Evolutionary conservation across 257 asterid genomes (phyloP), one percentile per base, ranked within the genome.

Genomic region (Rehmannia glutinosa): DNA sequence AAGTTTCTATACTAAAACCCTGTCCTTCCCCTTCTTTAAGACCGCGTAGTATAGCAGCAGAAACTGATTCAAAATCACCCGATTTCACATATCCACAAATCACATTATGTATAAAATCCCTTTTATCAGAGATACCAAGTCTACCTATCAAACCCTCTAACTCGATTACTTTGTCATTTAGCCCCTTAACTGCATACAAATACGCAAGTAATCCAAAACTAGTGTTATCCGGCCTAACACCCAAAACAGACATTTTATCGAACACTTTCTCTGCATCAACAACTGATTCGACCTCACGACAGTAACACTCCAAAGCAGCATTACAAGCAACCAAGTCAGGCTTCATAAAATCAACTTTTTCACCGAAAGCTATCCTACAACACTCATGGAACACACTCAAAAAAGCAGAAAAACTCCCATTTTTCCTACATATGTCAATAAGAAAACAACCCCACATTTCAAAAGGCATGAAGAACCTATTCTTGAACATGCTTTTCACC

Each of bases 301-400:
- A 94, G 58, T 84, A 91, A 71, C 81, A 86, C 50, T 94, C 90
- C 64, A 94, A 69, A 2, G 89, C 97, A 75, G 96, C 93, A 82
- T 91, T 94, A 72, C 96, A 91, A 27, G 92, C 95, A 66, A 53
- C 72, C 80, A 94, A 73, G 76, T 84, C 84, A 27, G 99, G 99
- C 67, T 54, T 88, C 95, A 91, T 77, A 60, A 69, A 78, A 47
- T 69, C 73, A 63, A 94, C 39, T 78, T 86, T 85, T 69, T 94
- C 99, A 69, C 87, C 96, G 42, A 84, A 25, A 73, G 71, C 84
- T 77, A 91, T 21, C 81, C 92, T 81, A 79, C 93, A 88, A 79
- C 76, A 73, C 86, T 94, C 96, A 39, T 81, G 79, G 50, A 91
- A 94, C 59, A 94, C 78, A 33, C 80, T 42, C 77, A 85, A 57